Percentiles rank a stretch among this genome's conserved stretches.
Conservation (phyloP, 2,329 filamentous ascomycete genomes). For the Talaromyces sp. region DNA sequence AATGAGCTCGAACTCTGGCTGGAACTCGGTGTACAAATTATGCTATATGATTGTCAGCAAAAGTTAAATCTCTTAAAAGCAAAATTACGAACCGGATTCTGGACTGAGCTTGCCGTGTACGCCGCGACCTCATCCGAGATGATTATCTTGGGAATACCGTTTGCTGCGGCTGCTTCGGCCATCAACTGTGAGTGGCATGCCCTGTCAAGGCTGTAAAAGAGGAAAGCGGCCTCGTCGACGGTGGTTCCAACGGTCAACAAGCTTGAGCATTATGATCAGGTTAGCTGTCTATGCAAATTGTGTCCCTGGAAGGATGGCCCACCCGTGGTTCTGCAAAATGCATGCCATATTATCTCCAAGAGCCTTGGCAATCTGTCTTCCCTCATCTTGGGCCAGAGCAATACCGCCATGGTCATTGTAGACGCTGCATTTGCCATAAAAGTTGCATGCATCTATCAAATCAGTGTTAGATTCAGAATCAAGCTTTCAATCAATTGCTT, state of each 20-base stretch:
- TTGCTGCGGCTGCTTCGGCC: conserved; percentile 41
- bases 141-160: conserved; percentile 35
- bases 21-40: conserved; percentile 40
- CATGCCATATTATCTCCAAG: conserved; percentile 42
- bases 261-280: conserved; percentile 24
- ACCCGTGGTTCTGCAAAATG: conserved; percentile 44
- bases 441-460: conserved; percentile 36
- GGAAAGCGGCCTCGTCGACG: conserved; percentile 41
- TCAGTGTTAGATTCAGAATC: neutral
- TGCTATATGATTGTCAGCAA: conserved; percentile 26
- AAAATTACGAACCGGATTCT: conserved; percentile 30
- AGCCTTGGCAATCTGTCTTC: conserved; percentile 36
- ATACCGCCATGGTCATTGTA: conserved; percentile 42
- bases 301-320: neutral
- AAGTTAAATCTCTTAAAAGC: neutral
- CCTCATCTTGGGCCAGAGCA: conserved; percentile 41
- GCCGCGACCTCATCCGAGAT: conserved; percentile 34
- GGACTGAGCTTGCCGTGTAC: conserved; percentile 35
- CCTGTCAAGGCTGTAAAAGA: conserved; percentile 41
- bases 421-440: conserved; percentile 36
- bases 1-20: conserved; percentile 38
- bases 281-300: conserved; percentile 15
- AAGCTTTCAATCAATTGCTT: neutral
- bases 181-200: conserved; percentile 42
- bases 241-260: conserved; percentile 41